Conservation (phyloP, 1,284 basidiomycete genomes). For the Mycosarcoma maydis region DNA sequence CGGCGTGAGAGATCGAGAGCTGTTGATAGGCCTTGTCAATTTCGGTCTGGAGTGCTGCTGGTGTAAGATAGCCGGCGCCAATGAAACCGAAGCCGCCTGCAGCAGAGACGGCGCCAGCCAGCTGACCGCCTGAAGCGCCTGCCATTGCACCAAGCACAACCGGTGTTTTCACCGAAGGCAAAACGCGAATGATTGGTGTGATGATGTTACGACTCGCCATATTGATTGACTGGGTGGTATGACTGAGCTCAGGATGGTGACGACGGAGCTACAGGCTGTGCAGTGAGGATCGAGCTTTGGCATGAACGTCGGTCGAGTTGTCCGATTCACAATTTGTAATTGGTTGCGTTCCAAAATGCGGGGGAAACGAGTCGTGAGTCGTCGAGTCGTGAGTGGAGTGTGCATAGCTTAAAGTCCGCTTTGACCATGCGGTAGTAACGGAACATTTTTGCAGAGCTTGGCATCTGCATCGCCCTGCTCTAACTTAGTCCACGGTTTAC, state of each 20-base stretch:
- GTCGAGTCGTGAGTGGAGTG: neutral
- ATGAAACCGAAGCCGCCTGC: conserved; percentile 65
- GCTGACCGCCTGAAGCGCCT: conserved; percentile 54
- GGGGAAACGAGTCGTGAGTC: conserved; percentile 13
- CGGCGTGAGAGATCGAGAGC: conserved; percentile 22
- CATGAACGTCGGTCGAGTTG: conserved; percentile 10
- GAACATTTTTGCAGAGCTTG: too few relatives aligned
- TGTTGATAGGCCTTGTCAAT: conserved; percentile 27
- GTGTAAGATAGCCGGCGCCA: conserved; percentile 59
- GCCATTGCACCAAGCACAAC: conserved; percentile 62
- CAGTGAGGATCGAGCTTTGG: neutral
- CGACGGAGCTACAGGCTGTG: too few relatives aligned
- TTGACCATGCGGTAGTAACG: too few relatives aligned
- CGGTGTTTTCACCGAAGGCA: conserved; percentile 45
- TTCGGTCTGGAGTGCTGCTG: conserved; percentile 37
- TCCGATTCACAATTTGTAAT: conserved; percentile 11
- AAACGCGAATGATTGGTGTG: conserved; percentile 21
- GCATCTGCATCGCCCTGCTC: too few relatives aligned
- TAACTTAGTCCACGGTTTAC: too few relatives aligned
- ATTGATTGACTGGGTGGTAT: neutral
- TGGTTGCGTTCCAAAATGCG: too few relatives aligned
- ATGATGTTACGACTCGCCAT: conserved; percentile 28
- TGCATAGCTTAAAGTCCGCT: conserved; percentile 22
- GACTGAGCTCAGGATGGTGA: too few relatives aligned
- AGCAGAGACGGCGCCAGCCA: conserved; percentile 54